phyloP scores from a whole-genome alignment of 495 filamentous ascomycete genomes.

The Hyaloscypha hepaticicola region DNA sequence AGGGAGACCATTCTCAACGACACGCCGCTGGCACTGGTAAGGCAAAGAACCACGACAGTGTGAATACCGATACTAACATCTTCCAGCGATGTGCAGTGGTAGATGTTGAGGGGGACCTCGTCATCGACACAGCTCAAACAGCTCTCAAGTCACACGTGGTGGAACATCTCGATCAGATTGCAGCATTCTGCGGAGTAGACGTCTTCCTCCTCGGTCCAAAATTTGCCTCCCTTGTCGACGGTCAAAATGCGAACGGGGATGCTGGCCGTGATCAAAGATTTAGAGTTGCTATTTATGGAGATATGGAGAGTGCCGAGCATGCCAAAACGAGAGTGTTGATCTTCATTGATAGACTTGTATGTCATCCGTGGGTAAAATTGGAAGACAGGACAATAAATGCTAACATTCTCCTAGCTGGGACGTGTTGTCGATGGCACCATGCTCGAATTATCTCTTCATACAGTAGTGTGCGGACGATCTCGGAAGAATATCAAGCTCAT shows the following conservation, averaged over 20 bases:
- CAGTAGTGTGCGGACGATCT: constrained; percentile 83
- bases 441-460: constrained; percentile 85
- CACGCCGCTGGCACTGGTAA: constrained; percentile 83
- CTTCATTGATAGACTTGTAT: constrained; percentile 95
- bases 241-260: constrained; percentile 63
- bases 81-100: constrained; percentile 78
- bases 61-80: constrained; percentile 12
- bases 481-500: constrained; percentile 97
- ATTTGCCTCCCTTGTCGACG: constrained; percentile 51
- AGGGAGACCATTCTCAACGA: constrained; percentile 82
- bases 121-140: constrained; percentile 74
- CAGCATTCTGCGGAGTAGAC: constrained; percentile 85
- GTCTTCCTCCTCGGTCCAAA: constrained; percentile 92
- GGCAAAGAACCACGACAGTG: constrained; percentile 30
- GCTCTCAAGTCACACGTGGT: constrained; percentile 61
- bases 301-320: constrained; percentile 92
- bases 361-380: constrained; percentile 34
- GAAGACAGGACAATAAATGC: constrained; percentile 12
- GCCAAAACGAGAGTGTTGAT: constrained; percentile 94
- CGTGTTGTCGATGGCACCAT: constrained; percentile 79
- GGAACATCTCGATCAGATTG: constrained; percentile 80
- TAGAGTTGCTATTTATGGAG: constrained; percentile 90
- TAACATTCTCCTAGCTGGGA: constrained; percentile 61
- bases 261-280: constrained; percentile 74
- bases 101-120: constrained; percentile 85